A percentile compares a stretch with the other conserved stretches of the same genome.
phyloP scores from a whole-genome alignment of 352 stramenopile species.

The Pythium vanterpoolii region DNA sequence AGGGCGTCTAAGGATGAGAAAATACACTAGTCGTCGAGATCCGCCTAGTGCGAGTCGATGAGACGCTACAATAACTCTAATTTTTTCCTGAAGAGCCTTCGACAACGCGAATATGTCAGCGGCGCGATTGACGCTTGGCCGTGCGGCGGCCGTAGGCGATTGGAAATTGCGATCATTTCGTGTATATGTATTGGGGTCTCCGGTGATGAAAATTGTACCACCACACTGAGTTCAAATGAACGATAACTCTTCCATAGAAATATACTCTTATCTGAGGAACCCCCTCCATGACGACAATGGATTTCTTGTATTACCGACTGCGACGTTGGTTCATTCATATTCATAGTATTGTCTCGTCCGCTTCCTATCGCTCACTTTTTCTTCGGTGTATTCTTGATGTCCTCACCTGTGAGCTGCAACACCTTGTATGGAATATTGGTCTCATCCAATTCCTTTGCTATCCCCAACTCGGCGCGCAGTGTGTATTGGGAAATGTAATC shows the following conservation, averaged over 20 bases:
- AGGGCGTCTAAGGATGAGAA: conserved; percentile 73
- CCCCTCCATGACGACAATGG: conserved; percentile 8
- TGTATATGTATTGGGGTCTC: conserved; percentile 23
- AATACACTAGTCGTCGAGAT: conserved; percentile 52
- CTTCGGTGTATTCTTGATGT: conserved; percentile 34
- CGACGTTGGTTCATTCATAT: neutral
- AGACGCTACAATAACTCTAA: conserved; percentile 71
- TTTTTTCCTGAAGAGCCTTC: conserved; percentile 79
- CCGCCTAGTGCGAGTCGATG: conserved; percentile 27
- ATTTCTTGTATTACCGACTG: conserved; percentile 18
- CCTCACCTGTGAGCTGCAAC: conserved; percentile 74
- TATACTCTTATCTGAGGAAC: conserved; percentile 54
- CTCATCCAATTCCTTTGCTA: conserved; percentile 79
- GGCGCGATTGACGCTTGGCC: conserved; percentile 9
- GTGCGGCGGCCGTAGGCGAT: neutral
- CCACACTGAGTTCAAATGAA: conserved; percentile 68
- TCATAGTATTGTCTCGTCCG: neutral
- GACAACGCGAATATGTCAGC: neutral
- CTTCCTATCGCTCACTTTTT: conserved; percentile 21
- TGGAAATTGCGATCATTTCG: conserved; percentile 3
- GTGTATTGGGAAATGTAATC: conserved; percentile 87
- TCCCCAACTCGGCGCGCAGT: conserved; percentile 72
- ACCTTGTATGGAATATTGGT: conserved; percentile 87
- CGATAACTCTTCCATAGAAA: conserved; percentile 75
- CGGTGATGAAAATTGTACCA: conserved; percentile 67